Conservation (phyloP, 129 eudicot species). For the Gnaphalium uliginosum region DNA sequence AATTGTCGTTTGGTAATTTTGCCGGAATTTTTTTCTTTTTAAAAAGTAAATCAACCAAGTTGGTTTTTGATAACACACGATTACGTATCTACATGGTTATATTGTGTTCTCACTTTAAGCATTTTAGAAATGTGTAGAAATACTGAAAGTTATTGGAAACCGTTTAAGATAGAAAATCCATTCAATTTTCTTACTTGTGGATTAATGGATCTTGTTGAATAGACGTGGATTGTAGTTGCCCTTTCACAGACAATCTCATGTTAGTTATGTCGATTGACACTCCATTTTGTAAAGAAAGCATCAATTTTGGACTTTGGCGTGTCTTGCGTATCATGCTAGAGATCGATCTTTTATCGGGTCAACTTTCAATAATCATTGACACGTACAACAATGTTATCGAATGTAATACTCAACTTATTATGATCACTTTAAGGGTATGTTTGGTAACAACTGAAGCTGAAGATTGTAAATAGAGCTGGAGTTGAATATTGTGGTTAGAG, state of each 20-base stretch:
- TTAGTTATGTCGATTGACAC: constrained; percentile 6
- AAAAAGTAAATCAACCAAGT: too few species aligned
- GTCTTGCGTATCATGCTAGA: constrained; percentile 5
- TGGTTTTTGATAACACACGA: background rate
- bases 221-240: background rate
- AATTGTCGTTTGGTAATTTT: too few species aligned
- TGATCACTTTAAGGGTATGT: too few species aligned
- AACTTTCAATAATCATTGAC: constrained; percentile 14
- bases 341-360: constrained; percentile 1
- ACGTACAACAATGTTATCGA: background rate
- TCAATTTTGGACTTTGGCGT: constrained; percentile 17
- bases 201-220: background rate
- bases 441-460: too few species aligned
- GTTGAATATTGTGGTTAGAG: too few species aligned
- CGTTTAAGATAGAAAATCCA: background rate
- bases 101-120: background rate
- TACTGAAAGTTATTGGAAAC: background rate
- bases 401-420: too few species aligned
- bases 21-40: too few species aligned
- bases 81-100: background rate
- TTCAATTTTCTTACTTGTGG: background rate
- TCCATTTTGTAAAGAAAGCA: background rate
- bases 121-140: background rate
- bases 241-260: constrained; percentile 8
- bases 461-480: too few species aligned